phyloP scores from a whole-genome alignment of 2,329 filamentous ascomycete genomes.

The Teratosphaeria destructans region DNA sequence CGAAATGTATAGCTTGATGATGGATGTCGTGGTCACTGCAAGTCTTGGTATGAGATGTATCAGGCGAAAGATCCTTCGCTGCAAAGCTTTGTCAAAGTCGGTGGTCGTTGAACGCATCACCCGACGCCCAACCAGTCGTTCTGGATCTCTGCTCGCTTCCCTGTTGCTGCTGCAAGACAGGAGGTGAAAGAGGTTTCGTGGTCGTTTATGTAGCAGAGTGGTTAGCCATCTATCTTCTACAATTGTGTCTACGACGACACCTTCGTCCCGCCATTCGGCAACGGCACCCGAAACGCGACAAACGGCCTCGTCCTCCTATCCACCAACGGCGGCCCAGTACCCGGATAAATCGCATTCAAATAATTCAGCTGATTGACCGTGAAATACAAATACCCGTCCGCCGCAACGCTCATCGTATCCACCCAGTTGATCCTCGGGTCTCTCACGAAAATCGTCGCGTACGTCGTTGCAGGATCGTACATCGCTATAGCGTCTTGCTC shows the following conservation, averaged over 20 bases:
- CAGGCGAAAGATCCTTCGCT: too few species aligned
- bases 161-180: too few species aligned
- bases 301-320: slow-evolving; percentile 36
- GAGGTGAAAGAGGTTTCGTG: too few species aligned
- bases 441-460: slow-evolving; percentile 33
- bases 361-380: slow-evolving; percentile 42
- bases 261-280: slow-evolving; percentile 35
- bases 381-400: slow-evolving; percentile 29
- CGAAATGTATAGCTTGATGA: too few species aligned
- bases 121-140: too few species aligned
- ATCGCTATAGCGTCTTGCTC: slow-evolving; percentile 40
- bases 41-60: too few species aligned
- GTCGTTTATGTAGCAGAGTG: too few species aligned
- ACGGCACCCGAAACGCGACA: slow-evolving; percentile 30
- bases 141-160: too few species aligned
- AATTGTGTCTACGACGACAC: not conserved
- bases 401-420: slow-evolving; percentile 27
- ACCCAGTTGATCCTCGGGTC: slow-evolving; percentile 37
- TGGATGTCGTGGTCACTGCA: too few species aligned
- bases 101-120: too few species aligned
- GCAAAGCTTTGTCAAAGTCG: too few species aligned
- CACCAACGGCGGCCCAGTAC: slow-evolving; percentile 25
- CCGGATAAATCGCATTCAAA: slow-evolving; percentile 28
- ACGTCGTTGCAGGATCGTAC: slow-evolving; percentile 38
- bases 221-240: not conserved